phyloP scores from a whole-genome alignment of 2,329 filamentous ascomycete genomes.

The Hortaea sp. region DNA sequence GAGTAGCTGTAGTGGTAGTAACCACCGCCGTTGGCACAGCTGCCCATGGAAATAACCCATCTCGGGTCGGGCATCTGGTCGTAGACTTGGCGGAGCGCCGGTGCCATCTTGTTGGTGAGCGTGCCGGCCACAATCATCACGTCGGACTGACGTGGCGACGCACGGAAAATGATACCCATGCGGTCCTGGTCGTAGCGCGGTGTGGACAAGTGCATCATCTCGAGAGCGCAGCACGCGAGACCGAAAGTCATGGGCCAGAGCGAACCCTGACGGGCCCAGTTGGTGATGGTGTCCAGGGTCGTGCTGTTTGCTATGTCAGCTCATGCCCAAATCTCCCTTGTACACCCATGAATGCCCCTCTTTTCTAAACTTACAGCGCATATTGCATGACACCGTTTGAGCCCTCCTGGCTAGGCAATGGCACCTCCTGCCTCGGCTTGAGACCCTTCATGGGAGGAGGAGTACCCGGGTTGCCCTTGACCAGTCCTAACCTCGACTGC shows the following conservation, averaged over 20 bases:
- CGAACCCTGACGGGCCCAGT: constrained; percentile 76
- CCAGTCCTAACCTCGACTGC: constrained; percentile 32
- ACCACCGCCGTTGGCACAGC: constrained; percentile 70
- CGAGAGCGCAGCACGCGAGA: constrained; percentile 78
- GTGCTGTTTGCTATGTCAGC: constrained; percentile 43
- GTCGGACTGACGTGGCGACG: constrained; percentile 77
- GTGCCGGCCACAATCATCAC: constrained; percentile 91
- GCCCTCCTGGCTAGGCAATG: constrained; percentile 65
- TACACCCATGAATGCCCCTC: not conserved
- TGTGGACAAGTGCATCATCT: constrained; percentile 88
- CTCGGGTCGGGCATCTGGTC: constrained; percentile 87
- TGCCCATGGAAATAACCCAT: constrained; percentile 79
- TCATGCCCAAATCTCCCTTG: not conserved
- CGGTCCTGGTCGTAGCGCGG: constrained; percentile 85
- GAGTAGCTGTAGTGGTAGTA: constrained; percentile 79
- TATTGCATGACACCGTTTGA: constrained; percentile 78
- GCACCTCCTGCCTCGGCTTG: constrained; percentile 57
- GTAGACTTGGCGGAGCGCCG: constrained; percentile 76
- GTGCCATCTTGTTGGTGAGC: constrained; percentile 93
- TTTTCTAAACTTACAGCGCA: constrained; percentile 57
- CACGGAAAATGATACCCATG: constrained; percentile 81
- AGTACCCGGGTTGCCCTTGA: constrained; percentile 44
- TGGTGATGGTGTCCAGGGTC: constrained; percentile 66
- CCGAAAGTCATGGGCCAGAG: constrained; percentile 86
- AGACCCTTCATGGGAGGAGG: constrained; percentile 40